These are phyloP conservation scores for Lipomyces kockii DNA, from an alignment of 805 yeast species.

Conservation along the genomic window DNA sequence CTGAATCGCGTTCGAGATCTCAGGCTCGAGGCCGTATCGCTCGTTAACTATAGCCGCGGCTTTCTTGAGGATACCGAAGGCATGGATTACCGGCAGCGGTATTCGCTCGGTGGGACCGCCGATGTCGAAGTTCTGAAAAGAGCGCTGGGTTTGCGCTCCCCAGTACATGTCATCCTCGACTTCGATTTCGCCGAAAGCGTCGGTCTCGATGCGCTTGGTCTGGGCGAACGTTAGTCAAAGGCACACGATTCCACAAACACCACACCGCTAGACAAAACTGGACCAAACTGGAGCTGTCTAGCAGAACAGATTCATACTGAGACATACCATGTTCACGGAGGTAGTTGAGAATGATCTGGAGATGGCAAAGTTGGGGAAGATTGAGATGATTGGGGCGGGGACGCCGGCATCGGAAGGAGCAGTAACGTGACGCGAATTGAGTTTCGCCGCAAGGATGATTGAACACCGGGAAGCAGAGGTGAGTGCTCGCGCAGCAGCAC, in stretches of 20 bases:
- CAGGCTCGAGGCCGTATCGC: constrained; percentile 83
- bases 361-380: not conserved
- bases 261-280: not conserved
- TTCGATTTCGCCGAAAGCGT: constrained; percentile 96
- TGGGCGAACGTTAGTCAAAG: constrained; percentile 1
- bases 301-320: not conserved
- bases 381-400: not conserved
- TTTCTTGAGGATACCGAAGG: constrained; percentile 92
- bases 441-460: not conserved
- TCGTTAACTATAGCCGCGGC: constrained; percentile 92
- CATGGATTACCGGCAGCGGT: constrained; percentile 88
- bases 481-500: not conserved
- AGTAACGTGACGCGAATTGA: not conserved
- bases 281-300: not conserved
- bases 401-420: not conserved
- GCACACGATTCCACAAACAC: too few relatives aligned
- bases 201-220: constrained; percentile 72
- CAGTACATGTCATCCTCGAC: constrained; percentile 87
- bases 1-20: constrained; percentile 81
- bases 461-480: not conserved
- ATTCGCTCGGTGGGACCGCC: constrained; percentile 90
- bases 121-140: constrained; percentile 90
- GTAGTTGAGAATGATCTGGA: constrained; percentile 1
- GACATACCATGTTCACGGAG: not conserved
- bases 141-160: constrained; percentile 96